Evolutionary conservation across 495 filamentous ascomycete species (phyloP).

Genomic region (Xylona heveae): DNA sequence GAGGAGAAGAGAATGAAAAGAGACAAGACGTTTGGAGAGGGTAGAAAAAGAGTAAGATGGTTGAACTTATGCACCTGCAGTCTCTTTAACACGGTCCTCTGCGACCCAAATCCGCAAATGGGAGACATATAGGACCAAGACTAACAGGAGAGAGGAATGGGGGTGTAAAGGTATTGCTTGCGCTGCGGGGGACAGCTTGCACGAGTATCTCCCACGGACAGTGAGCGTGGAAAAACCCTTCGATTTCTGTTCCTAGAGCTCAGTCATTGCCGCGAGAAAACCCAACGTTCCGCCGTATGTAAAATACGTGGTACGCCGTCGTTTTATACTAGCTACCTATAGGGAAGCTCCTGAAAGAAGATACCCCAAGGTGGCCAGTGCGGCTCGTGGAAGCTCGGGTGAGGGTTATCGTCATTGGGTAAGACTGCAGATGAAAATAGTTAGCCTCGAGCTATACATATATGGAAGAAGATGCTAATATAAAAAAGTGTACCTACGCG

Average conservation of each 20-base stretch:
- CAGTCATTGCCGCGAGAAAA: slow-evolving; percentile 5
- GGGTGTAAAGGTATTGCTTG: not conserved
- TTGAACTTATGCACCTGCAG: not conserved
- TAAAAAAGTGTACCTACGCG: too few relatives aligned
- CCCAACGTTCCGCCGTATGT: too few relatives aligned
- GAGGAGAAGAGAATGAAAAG: too few relatives aligned
- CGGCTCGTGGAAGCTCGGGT: slow-evolving; percentile 4
- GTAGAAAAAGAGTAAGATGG: too few relatives aligned
- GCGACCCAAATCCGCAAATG: not conserved
- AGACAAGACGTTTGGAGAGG: too few relatives aligned
- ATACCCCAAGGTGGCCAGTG: not conserved
- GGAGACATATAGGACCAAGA: too few relatives aligned
- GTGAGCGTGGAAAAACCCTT: slow-evolving; percentile 1
- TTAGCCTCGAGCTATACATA: too few relatives aligned
- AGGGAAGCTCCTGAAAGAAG: not conserved
- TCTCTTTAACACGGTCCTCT: not conserved
- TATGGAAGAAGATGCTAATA: too few relatives aligned
- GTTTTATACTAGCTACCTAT: too few relatives aligned
- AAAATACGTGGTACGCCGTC: too few relatives aligned
- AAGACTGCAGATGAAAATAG: too few relatives aligned
- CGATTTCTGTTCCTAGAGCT: slow-evolving; percentile 5
- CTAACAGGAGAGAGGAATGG: too few relatives aligned
- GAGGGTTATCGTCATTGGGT: slow-evolving; percentile 4
- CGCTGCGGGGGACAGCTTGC: not conserved
- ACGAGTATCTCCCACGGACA: not conserved